Base-by-base conservation (phyloP, 768 basidiomycete genomes). In the Jaapia argillacea region DNA sequence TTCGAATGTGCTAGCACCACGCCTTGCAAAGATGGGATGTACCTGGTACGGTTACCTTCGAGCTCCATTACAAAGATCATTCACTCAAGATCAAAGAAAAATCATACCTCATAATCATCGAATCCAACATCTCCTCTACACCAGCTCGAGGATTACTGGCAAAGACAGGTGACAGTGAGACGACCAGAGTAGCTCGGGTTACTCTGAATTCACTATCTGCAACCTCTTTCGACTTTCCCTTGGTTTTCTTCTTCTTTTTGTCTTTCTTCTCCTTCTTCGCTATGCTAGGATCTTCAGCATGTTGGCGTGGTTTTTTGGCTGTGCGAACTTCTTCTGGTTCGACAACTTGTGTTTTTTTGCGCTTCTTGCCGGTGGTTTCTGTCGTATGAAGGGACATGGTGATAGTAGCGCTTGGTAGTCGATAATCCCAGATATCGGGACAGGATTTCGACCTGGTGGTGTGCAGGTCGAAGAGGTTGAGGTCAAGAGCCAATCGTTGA, bases 61-160 rank as follows among this genome's bases (percentile, higher is more conserved):
- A 33, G 28, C 38, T 40, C 28, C 18, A 42, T 45, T 35, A 49
- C 41, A 25, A 14, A 23, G n/a, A 4, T 14, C 24, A 42, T 31
- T 18, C 41, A 45, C 1, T 2, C 7, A 23, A 24, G 18, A 22
- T 41, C 13, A 4, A 5, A 38, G 13, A 26, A 24, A 27, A 33
- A 22, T 35, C 75, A 52, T 55, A 92, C 93, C 87, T 79, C 93
- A 97, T 94, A 12, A 94, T 65, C 85, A 96, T 85, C 5, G 86
- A 87, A 61, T 97, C 91, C 14, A 97, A 66, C 76, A 92, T 80
- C 63, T 97, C 90, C 55, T 84, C 78, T 14, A 78, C 86, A 5
- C 93, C 93, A 31, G 61, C 66, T 6, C 72, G 67, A n/a, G 82
- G 74, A 61, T 85, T 75, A 35, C 66, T 71, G 13, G 86, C 75